These are phyloP conservation scores for Alternaria sp. DNA, from an alignment of 2,329 filamentous ascomycete genomes.

Conservation along the genomic window DNA sequence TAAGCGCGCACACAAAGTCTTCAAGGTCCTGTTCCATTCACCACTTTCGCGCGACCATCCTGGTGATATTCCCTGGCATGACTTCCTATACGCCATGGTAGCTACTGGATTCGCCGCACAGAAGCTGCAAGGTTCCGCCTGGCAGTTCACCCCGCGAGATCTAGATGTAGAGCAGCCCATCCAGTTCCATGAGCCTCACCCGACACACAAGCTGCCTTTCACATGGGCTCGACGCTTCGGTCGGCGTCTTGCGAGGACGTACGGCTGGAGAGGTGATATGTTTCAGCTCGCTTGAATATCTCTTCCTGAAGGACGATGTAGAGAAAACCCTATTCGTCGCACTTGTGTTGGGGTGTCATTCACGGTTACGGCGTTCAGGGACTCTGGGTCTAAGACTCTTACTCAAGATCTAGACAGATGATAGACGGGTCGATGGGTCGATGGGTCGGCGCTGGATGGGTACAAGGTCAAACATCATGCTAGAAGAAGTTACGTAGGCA, in stretches of 20 bases:
- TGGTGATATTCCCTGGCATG: constrained; percentile 60
- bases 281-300: constrained; percentile 2
- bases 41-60: constrained; percentile 45
- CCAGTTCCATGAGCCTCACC: constrained; percentile 66
- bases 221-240: constrained; percentile 56
- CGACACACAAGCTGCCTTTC: constrained; percentile 59
- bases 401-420: not conserved
- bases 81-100: constrained; percentile 61
- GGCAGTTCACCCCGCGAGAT: constrained; percentile 62
- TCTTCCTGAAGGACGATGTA: not conserved
- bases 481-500: too few species aligned
- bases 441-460: too few species aligned
- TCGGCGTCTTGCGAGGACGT: constrained; percentile 56
- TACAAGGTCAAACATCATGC: too few species aligned
- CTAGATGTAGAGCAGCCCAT: constrained; percentile 31
- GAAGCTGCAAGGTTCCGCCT: constrained; percentile 67
- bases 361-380: not conserved
- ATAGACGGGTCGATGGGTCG: too few species aligned
- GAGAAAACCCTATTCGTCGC: not conserved
- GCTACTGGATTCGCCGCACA: constrained; percentile 58
- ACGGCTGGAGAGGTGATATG: constrained; percentile 53
- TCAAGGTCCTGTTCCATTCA: constrained; percentile 51
- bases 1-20: constrained; percentile 50
- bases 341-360: not conserved
- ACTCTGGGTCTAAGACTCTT: not conserved